Evolutionary conservation across 2,329 filamentous ascomycete genomes (phyloP).

Genomic region (Dryadomyces sulphureus): DNA sequence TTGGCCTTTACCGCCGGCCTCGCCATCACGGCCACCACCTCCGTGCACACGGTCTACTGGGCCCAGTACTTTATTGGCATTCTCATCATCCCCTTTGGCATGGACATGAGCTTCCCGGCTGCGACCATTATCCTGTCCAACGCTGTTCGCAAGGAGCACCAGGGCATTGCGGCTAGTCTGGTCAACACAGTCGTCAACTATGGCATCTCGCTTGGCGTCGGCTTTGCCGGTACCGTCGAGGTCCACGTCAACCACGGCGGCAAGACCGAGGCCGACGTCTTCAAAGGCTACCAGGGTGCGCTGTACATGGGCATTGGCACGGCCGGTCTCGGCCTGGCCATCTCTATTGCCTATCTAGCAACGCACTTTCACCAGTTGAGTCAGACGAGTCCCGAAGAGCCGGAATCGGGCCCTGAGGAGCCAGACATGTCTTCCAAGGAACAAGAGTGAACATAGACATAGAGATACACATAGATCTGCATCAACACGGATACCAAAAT

Average conservation of each 20-base stretch:
- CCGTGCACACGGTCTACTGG: conserved; percentile 47
- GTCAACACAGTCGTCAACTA: conserved; percentile 55
- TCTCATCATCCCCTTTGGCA: conserved; percentile 43
- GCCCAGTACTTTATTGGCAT: conserved; percentile 42
- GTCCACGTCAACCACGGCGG: conserved; percentile 17
- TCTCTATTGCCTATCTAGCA: conserved; percentile 10
- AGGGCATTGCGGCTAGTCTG: conserved; percentile 34
- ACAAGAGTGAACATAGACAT: neutral
- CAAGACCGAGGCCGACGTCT: conserved; percentile 10
- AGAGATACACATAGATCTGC: too few relatives aligned
- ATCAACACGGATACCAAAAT: too few relatives aligned
- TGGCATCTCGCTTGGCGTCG: conserved; percentile 48
- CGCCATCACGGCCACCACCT: conserved; percentile 28
- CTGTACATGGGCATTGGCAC: conserved; percentile 25
- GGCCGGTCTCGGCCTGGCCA: conserved; percentile 17
- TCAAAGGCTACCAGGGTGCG: conserved; percentile 21
- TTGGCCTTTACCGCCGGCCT: conserved; percentile 25
- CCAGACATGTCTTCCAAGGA: too few relatives aligned
- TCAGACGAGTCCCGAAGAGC: neutral
- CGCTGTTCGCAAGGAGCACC: conserved; percentile 26
- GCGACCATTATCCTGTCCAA: conserved; percentile 45
- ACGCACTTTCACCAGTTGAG: neutral
- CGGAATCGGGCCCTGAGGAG: too few relatives aligned
- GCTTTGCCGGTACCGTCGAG: conserved; percentile 51
- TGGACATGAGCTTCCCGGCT: conserved; percentile 52